Base-by-base conservation (phyloP, 2,329 filamentous ascomycete species). In the Lasiodiplodia gonubiensis region DNA sequence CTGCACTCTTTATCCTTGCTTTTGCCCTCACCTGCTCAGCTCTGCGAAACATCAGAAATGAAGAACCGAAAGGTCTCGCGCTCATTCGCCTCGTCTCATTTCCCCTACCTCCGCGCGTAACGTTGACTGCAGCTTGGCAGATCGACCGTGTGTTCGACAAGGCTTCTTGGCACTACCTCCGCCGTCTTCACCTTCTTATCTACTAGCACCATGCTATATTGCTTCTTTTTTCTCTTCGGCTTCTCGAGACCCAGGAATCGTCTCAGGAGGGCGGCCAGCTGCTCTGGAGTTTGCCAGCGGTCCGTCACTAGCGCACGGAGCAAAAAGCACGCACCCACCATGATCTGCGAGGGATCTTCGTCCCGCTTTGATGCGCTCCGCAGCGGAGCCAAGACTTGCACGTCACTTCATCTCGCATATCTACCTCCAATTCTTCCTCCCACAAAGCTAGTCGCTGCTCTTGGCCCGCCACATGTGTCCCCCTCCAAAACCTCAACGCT, bases 261-360 rank as follows among this genome's bases (percentile, higher is more conserved):
- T 27, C 49, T 25, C 30, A 35, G 18, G 27, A 7, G 27, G 4
- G 7, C 11, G 11, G 8, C 18, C 6, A n/a, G 18, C 27, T 35
- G 5, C 48, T 12, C 4, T 12, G 8, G 10, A 14, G 4, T 7
- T 51, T 10, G 21, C 7, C 10, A 51, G 4, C 48, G n/a, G n/a
- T 21, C 7, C 23, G 23, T 51, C n/a, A 25, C 12, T 52, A 27
- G 23, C 33, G n/a, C 30, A 27, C 39, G 18, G 39, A 25, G 39
- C 23, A 46, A 16, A 48, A 48, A 63, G 59, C 39, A 27, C 57
- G 57, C 57, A 61, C 42, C 48, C 27, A 35, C 59, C 27, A 63
- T n/a, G 59, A 63, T 63, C 59, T 63, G 59, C 59, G 30, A 63
- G 46, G 59, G 59, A 63, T 63, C 59, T 27, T 48, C 53, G 18